A percentile compares a stretch with the other conserved stretches of the same genome.
These are phyloP conservation scores for Obelidium mucronatum DNA, from an alignment of 192 early-diverging fungal species.

Conservation along the genomic window DNA sequence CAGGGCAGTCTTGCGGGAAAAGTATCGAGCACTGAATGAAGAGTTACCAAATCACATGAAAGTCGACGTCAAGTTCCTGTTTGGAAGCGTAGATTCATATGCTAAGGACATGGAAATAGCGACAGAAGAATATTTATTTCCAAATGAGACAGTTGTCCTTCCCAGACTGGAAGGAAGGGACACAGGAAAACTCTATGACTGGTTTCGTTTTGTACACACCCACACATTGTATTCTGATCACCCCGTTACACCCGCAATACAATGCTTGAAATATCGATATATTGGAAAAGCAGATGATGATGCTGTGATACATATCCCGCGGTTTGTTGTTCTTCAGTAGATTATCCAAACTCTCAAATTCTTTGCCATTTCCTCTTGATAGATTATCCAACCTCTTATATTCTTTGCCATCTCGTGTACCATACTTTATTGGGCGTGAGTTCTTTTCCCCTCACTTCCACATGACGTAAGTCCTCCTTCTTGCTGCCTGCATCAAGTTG, in stretches of 20 bases:
- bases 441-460: neutral
- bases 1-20: neutral
- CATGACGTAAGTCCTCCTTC: too few species aligned
- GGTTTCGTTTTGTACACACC: neutral
- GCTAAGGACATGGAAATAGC: neutral
- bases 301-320: constrained; percentile 10
- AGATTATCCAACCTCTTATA: too few species aligned
- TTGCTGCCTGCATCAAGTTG: too few species aligned
- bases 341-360: too few species aligned
- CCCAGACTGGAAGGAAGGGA: constrained; percentile 1
- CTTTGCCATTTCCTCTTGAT: too few species aligned
- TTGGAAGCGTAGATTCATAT: neutral
- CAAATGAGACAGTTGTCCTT: neutral
- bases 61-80: neutral
- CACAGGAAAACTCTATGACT: constrained; percentile 1
- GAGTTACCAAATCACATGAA: neutral
- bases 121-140: neutral
- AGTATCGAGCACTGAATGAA: neutral
- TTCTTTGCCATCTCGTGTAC: neutral
- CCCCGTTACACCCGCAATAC: too few species aligned
- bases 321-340: too few species aligned
- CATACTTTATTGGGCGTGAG: constrained; percentile 8
- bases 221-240: neutral
- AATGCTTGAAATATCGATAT: neutral
- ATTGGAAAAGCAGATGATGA: constrained; percentile 23